phyloP scores from a whole-genome alignment of 2,329 filamentous ascomycete species.

The Apiospora hydei region DNA sequence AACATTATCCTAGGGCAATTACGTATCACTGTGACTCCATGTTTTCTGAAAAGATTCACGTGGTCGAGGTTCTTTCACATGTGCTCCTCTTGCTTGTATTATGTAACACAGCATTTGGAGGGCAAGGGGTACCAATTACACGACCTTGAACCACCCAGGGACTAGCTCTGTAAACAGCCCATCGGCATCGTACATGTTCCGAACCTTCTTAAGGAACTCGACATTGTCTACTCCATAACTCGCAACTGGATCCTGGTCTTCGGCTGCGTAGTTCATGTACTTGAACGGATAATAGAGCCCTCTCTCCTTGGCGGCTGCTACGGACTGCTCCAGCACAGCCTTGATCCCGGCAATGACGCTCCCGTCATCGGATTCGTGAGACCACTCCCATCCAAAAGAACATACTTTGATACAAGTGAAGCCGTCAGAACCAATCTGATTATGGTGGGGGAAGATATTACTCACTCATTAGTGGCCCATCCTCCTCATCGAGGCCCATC shows the following conservation, averaged over 20 bases:
- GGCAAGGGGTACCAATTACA: background rate
- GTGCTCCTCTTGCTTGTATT: too few relatives aligned
- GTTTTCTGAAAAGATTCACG: too few relatives aligned
- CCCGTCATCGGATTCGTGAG: background rate
- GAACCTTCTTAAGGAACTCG: background rate
- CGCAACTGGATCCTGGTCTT: background rate
- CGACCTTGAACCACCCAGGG: conserved; percentile 1
- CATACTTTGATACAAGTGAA: background rate
- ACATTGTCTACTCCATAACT: background rate
- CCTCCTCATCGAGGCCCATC: background rate
- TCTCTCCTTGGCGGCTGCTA: conserved; percentile 4
- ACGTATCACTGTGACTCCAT: too few relatives aligned
- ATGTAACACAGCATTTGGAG: background rate
- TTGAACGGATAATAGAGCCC: background rate
- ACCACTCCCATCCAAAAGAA: background rate
- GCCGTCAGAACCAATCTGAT: background rate
- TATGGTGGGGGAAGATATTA: background rate
- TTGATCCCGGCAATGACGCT: conserved; percentile 3
- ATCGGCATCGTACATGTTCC: background rate
- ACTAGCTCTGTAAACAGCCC: background rate
- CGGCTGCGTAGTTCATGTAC: conserved; percentile 6
- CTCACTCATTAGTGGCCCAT: background rate
- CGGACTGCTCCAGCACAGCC: background rate
- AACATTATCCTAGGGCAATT: too few relatives aligned
- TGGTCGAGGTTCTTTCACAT: too few relatives aligned